Percentiles rank a stretch among this genome's conserved stretches.
Conservation (phyloP, 2,329 filamentous ascomycete species). For the Penicillium sp. region DNA sequence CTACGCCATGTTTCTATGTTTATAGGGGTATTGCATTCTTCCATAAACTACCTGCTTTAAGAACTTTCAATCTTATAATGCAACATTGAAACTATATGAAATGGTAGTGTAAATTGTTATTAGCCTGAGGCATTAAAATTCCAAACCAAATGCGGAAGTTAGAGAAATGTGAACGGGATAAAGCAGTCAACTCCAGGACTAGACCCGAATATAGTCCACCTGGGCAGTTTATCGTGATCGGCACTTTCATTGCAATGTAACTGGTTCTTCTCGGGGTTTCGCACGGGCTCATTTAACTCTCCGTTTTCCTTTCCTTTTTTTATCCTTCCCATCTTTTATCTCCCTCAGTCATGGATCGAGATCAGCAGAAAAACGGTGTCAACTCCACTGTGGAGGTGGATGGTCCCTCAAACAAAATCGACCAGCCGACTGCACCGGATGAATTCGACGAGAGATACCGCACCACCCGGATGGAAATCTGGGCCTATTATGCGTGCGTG, state of each 20-base stretch:
- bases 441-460: conserved; percentile 54
- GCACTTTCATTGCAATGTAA: conserved; percentile 15
- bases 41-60: background rate
- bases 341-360: conserved; percentile 14
- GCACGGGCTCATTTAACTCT: conserved; percentile 7
- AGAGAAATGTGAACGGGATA: background rate
- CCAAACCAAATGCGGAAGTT: background rate
- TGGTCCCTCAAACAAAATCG: conserved; percentile 11
- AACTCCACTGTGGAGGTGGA: conserved; percentile 17
- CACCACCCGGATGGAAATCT: conserved; percentile 55
- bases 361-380: conserved; percentile 11
- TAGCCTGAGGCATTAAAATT: background rate
- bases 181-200: conserved; percentile 7
- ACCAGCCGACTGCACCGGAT: conserved; percentile 51
- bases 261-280: conserved; percentile 11
- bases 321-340: background rate
- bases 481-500: conserved; percentile 53
- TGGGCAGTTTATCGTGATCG: conserved; percentile 20
- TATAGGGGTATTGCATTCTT: background rate
- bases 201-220: conserved; percentile 11
- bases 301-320: background rate
- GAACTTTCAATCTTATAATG: background rate
- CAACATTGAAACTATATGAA: background rate
- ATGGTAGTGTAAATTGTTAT: too few relatives aligned
- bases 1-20: background rate